Evolutionary conservation across 495 filamentous ascomycete species (phyloP), one percentile per base, ranked within the genome.

Genomic region (Aspergillus diversus): DNA sequence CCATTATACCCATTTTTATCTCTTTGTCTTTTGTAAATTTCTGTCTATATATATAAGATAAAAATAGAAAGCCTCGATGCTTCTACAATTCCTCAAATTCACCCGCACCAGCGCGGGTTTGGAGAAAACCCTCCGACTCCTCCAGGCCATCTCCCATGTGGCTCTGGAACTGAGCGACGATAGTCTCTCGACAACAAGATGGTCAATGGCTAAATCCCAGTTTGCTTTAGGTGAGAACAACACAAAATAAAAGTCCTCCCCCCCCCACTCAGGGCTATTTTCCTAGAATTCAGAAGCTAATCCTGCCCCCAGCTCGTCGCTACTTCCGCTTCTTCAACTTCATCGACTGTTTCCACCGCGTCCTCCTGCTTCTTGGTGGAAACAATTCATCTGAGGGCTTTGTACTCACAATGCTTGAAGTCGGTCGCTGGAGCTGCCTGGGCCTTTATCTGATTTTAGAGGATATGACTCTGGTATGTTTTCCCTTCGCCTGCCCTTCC

Each of bases 281-380:
- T 17, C 27, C 27, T 55, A 31, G 47, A 42, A 16, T 5, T 43
- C 35, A 33, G 8, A 27, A 15, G 9, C 34, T 50, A 55, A 47
- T 55, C 33, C 42, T 69, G n/a, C 3, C 17, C 11, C 33, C 17
- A 70, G 82, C 79, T 9, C 74, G 88, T 31, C 78, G 86, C 7
- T 87, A 78, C 72, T 80, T 90, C 70, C 81, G 88, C 31, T 75
- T 87, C 59, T 89, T 88, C 65, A 81, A 83, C 35, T 89, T 87
- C 70, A 73, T 89, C 5, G 86, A 86, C 12, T 76, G 74, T n/a
- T 89, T 90, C 66, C 53, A 74, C 39, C 72, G 74, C 5, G 85
- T 84, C 2, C 80, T 74, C 33, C 58, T 51, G 0, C 60, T 78
- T 33, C 62, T 77, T 0, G 64, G 63, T 8, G 64, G 61, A 16